A percentile compares a stretch with the other conserved stretches of the same genome.
Evolutionary conservation across 2,329 filamentous ascomycete genomes (phyloP).

Genomic region (Teratosphaeria gauchensis): DNA sequence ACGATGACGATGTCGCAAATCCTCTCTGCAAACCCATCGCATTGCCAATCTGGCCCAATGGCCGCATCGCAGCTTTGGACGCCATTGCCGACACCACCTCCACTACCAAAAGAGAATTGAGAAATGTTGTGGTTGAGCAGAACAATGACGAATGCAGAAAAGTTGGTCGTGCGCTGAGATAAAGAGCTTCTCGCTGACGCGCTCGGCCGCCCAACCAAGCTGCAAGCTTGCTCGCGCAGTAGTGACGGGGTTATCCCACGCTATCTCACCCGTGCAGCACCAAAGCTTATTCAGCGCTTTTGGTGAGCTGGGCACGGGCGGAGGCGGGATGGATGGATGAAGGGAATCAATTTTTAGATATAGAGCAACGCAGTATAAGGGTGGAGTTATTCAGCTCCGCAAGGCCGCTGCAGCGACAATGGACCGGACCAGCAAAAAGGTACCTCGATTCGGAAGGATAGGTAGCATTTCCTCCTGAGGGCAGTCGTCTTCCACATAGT

Average conservation of each 20-base stretch:
- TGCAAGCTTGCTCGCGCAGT: background rate
- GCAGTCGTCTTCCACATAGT: background rate
- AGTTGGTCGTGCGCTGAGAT: slow-evolving; percentile 2
- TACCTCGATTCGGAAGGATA: background rate
- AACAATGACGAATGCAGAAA: slow-evolving; percentile 3
- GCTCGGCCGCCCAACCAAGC: background rate
- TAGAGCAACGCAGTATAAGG: background rate
- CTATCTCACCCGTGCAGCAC: background rate
- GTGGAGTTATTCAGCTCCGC: background rate
- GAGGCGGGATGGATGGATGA: background rate
- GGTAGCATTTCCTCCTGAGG: background rate
- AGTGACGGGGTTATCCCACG: background rate
- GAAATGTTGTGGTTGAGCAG: too few relatives aligned
- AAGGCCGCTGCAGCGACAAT: background rate
- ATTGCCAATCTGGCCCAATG: slow-evolving; percentile 16
- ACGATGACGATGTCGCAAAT: slow-evolving; percentile 4
- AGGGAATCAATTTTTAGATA: background rate
- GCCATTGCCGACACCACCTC: slow-evolving; percentile 13
- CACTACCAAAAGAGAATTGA: slow-evolving; percentile 1
- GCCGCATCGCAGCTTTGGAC: slow-evolving; percentile 15
- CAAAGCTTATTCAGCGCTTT: background rate
- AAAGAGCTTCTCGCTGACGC: background rate
- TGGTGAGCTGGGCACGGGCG: background rate
- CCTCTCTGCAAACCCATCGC: slow-evolving; percentile 14
- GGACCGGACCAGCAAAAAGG: background rate